Evolutionary conservation across 148 eudicot genomes (phyloP), one percentile per base, ranked within the genome.

Genomic region (Chenopodium suecicum): DNA sequence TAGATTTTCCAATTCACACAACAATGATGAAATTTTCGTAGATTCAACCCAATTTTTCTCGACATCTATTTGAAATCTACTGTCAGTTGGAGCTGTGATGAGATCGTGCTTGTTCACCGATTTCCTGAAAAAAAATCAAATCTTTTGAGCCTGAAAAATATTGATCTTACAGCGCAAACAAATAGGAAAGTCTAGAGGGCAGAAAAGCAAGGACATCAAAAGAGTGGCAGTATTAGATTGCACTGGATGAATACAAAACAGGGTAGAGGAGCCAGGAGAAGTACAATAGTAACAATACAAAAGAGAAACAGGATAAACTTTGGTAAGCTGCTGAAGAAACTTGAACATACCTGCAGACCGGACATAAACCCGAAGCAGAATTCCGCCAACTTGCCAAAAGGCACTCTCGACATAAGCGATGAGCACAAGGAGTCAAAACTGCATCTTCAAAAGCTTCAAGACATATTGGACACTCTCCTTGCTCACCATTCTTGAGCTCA

Each of bases 391-490:
- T 96, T 34, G 98, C 89, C 90, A 96, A 85, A 44, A 96, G 94
- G 85, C 99, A 96, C 86, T 96, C 99, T 46, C 98, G 94, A 82
- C 99, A 96, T 80, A 96, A 84, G 46, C 94, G 91, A 84, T 96
- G 99, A 84, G 99, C 99, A 89, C 99, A 96, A 34, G 99, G 99
- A 44, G 99, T 96, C 89, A 96, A 86, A 34, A 96, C 95, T 66
- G 99, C 94, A 90, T 96, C 99, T 88, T 96, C 99, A 90, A 90
- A 94, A 85, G 95, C 95, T 88, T 96, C 99, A 84, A 96, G 97
- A 87, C 99, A 96, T 79, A 96, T 94, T 76, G 99, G 99, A 81
- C 99, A 96, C 83, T 96, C 99, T 87, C 97, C 99, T 56, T 92
- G 89, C 86, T 94, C 99, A 82, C 99, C 98, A 84, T 89, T 96